phyloP scores from a whole-genome alignment of 352 stramenopile genomes.

The Phytophthora parvispora region DNA sequence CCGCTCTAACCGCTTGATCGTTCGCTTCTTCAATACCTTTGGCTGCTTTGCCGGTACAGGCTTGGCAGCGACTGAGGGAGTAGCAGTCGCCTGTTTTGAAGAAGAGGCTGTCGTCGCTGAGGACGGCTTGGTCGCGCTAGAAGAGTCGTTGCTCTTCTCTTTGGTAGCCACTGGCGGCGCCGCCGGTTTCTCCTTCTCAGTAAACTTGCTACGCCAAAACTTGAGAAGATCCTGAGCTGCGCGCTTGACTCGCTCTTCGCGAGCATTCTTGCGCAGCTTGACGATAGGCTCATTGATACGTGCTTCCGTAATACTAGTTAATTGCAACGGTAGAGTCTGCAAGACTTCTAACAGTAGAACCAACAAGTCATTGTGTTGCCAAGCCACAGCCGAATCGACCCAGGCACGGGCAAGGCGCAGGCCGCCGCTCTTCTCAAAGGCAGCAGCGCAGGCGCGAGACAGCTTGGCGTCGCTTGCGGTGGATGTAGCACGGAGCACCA shows the following conservation, averaged over 20 bases:
- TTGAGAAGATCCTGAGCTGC: conserved; percentile 88
- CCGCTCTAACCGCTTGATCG: conserved; percentile 85
- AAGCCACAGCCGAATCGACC: conserved; percentile 82
- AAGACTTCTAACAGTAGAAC: conserved; percentile 86
- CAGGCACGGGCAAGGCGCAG: conserved; percentile 82
- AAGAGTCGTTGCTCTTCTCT: conserved; percentile 13
- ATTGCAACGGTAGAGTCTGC: conserved; percentile 83
- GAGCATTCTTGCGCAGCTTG: conserved; percentile 82
- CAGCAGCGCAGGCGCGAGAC: conserved; percentile 57
- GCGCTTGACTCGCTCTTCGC: conserved; percentile 83
- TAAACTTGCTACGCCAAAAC: conserved; percentile 87
- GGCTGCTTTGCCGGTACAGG: conserved; percentile 33
- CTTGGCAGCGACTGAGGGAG: conserved; percentile 16
- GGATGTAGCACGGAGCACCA: conserved; percentile 77
- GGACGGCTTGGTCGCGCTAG: conserved; percentile 19
- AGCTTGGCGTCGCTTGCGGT: conserved; percentile 66
- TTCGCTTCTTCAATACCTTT: conserved; percentile 68
- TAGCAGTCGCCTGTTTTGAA: conserved; percentile 17
- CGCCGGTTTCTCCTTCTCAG: conserved; percentile 79
- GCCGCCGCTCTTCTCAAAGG: conserved; percentile 80
- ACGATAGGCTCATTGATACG: conserved; percentile 92
- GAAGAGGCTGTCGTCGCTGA: conserved; percentile 26
- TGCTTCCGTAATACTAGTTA: conserved; percentile 90
- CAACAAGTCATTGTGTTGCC: conserved; percentile 85
- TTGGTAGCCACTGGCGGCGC: conserved; percentile 30